Percentiles rank a stretch among this genome's conserved stretches.
phyloP scores from a whole-genome alignment of 208 protist genomes.

The Crithidia expoeki region DNA sequence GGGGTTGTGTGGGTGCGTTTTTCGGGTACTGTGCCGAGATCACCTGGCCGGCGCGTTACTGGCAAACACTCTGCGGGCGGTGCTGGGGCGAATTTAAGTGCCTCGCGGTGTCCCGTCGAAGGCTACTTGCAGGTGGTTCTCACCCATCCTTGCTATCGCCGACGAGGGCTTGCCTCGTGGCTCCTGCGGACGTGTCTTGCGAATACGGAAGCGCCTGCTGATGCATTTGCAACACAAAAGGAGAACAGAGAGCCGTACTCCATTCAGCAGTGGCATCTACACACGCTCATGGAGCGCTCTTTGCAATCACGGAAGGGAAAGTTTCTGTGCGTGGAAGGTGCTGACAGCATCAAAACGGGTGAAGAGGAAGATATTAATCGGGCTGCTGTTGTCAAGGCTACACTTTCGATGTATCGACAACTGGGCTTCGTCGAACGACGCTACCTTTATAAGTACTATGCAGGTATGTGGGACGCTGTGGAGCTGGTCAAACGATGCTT shows the following conservation, averaged over 20 bases:
- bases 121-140: conserved; percentile 84
- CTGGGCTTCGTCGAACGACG: conserved; percentile 58
- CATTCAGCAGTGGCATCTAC: conserved; percentile 67
- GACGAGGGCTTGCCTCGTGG: conserved; percentile 36
- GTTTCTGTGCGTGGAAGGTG: background rate
- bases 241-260: background rate
- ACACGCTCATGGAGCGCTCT: conserved; percentile 50
- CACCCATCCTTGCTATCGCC: conserved; percentile 36
- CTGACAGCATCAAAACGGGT: background rate
- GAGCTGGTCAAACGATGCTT: conserved; percentile 59
- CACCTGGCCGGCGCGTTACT: background rate
- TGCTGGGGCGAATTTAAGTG: too few relatives aligned
- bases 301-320: background rate
- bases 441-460: conserved; percentile 66
- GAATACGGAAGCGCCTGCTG: background rate
- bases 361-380: background rate
- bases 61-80: background rate
- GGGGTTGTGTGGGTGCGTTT: conserved; percentile 79
- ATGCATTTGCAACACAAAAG: conserved; percentile 15
- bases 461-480: conserved; percentile 49
- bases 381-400: conserved; percentile 18
- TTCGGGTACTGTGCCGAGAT: background rate
- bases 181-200: conserved; percentile 43
- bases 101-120: conserved; percentile 35
- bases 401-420: conserved; percentile 50